Percentiles rank a stretch among this genome's conserved stretches.
phyloP scores from a whole-genome alignment of 345 rosid genomes.

The Murraya paniculata region DNA sequence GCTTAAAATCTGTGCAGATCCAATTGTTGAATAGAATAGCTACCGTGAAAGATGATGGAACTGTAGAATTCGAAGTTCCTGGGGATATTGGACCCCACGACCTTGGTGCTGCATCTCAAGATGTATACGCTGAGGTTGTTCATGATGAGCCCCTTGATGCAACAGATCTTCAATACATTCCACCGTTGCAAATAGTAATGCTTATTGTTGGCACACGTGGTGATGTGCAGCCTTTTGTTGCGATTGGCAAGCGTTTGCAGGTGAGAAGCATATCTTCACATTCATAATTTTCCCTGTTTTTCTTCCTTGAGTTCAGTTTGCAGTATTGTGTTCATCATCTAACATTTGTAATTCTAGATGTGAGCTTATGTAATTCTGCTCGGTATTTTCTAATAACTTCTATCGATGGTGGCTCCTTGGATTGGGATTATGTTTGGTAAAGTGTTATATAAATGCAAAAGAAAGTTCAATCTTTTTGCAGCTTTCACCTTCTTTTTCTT shows the following conservation, averaged over 20 bases:
- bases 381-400: not conserved
- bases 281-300: not conserved
- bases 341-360: not conserved
- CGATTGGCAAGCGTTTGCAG: conserved; percentile 83
- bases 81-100: conserved; percentile 62
- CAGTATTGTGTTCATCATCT: not conserved
- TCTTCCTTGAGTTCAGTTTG: not conserved
- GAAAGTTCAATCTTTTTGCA: not conserved
- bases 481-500: not conserved
- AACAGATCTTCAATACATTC: conserved; percentile 54
- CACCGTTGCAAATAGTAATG: conserved; percentile 70
- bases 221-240: conserved; percentile 90
- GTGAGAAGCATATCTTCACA: conserved; percentile 26
- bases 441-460: not conserved
- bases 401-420: not conserved
- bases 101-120: conserved; percentile 36
- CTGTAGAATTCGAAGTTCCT: conserved; percentile 89
- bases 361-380: not conserved
- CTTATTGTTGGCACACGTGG: conserved; percentile 84
- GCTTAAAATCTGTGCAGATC: conserved; percentile 53
- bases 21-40: conserved; percentile 83
- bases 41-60: conserved; percentile 93
- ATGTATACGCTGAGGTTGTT: conserved; percentile 30
- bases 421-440: not conserved
- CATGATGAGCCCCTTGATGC: conserved; percentile 69